These are phyloP conservation scores for Saprolegnia diclina DNA, from an alignment of 352 stramenopile genomes.

Conservation along the genomic window DNA sequence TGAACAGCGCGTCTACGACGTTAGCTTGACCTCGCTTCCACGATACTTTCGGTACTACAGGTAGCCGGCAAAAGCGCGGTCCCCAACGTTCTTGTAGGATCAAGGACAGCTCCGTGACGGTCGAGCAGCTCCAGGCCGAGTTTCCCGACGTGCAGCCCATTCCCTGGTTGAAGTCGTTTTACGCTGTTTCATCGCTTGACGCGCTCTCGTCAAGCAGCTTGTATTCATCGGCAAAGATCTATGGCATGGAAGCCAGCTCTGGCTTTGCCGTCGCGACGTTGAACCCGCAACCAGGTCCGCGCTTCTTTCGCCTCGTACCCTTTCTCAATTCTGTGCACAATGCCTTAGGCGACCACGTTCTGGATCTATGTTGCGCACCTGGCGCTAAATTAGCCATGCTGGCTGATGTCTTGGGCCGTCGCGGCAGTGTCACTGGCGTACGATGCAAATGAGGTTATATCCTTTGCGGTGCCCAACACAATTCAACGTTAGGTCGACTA, in stretches of 20 bases:
- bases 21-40: constrained; percentile 30
- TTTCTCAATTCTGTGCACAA: not conserved
- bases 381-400: constrained; percentile 91
- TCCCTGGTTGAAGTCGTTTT: constrained; percentile 57
- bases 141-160: constrained; percentile 29
- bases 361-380: constrained; percentile 93
- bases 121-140: constrained; percentile 25
- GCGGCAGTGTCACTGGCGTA: constrained; percentile 57
- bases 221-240: constrained; percentile 54
- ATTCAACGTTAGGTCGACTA: constrained; percentile 71
- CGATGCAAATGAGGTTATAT: not conserved
- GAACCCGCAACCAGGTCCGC: constrained; percentile 42
- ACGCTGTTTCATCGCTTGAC: constrained; percentile 44
- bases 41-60: constrained; percentile 56
- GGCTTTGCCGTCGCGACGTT: constrained; percentile 64
- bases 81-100: constrained; percentile 5
- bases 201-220: constrained; percentile 42
- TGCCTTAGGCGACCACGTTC: constrained; percentile 59
- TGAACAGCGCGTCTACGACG: constrained; percentile 33
- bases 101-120: constrained; percentile 9
- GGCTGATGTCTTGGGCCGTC: constrained; percentile 61
- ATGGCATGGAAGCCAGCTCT: constrained; percentile 79
- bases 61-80: not conserved
- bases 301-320: not conserved
- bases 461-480: constrained; percentile 22